Conservation (phyloP, 495 filamentous ascomycete species). For the Xylaria grammica region DNA sequence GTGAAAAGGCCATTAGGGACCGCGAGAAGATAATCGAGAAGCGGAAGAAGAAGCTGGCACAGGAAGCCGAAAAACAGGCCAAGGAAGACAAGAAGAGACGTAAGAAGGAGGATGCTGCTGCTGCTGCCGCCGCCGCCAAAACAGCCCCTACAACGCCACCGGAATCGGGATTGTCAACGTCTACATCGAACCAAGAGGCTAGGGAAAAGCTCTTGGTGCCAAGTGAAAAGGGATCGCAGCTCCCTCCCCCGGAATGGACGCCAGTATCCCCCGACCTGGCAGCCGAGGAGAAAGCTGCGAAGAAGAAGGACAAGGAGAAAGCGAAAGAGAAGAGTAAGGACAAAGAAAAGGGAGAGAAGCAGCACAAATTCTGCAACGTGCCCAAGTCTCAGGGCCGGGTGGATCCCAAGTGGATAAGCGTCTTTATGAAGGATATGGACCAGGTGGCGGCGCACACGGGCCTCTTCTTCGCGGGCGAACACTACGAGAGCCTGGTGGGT, state of each 20-base stretch:
- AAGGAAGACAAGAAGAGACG: conserved; percentile 46
- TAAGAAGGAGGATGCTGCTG: conserved; percentile 38
- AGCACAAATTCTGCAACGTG: conserved; percentile 79
- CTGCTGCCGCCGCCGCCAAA: conserved; percentile 20
- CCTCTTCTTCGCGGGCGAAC: conserved; percentile 70
- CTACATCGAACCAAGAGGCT: conserved; percentile 26
- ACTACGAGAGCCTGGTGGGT: conserved; percentile 78
- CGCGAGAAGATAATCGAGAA: conserved; percentile 62
- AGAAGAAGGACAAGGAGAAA: conserved; percentile 28
- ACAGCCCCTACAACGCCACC: conserved; percentile 27
- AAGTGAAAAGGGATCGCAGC: background rate
- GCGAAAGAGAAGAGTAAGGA: conserved; percentile 23
- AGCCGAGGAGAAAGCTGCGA: conserved; percentile 14
- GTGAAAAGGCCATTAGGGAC: conserved; percentile 64
- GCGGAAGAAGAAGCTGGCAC: conserved; percentile 54
- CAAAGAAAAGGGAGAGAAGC: conserved; percentile 47
- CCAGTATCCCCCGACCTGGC: conserved; percentile 6
- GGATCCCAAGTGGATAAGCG: conserved; percentile 74
- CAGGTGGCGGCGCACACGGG: conserved; percentile 86
- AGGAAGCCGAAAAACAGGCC: conserved; percentile 48
- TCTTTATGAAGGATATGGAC: conserved; percentile 82
- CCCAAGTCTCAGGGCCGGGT: conserved; percentile 56
- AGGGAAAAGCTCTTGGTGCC: conserved; percentile 11
- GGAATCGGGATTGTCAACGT: conserved; percentile 28
- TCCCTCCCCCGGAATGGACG: background rate